Evolutionary conservation across 2,329 filamentous ascomycete species (phyloP).

Genomic region (Amylocarpus encephaloides): DNA sequence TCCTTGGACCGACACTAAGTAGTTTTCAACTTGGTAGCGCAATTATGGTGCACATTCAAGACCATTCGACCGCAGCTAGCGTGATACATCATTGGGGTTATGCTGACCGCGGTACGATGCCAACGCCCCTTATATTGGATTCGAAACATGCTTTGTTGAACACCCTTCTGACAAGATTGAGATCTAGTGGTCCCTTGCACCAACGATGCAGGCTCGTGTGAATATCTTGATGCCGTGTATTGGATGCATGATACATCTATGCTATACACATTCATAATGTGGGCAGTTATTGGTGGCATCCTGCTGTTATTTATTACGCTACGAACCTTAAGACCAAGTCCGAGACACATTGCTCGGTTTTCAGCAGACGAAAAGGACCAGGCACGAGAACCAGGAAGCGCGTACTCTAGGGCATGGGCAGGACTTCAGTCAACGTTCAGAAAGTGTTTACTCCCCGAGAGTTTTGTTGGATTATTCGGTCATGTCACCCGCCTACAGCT

Average conservation of each 20-base stretch:
- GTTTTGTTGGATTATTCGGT: conserved; percentile 53
- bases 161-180: too few relatives aligned
- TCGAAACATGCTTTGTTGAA: too few relatives aligned
- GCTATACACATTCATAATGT: conserved; percentile 50
- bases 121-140: too few relatives aligned
- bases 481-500: conserved; percentile 64
- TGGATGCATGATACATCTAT: conserved; percentile 47
- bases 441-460: conserved; percentile 54
- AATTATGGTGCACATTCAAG: too few relatives aligned
- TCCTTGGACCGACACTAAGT: too few relatives aligned
- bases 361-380: conserved; percentile 22
- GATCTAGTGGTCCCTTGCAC: conserved; percentile 45
- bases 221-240: conserved; percentile 51
- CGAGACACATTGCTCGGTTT: conserved; percentile 21
- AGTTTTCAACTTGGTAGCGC: too few relatives aligned
- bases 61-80: too few relatives aligned
- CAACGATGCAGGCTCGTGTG: conserved; percentile 51
- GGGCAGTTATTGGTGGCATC: conserved; percentile 45
- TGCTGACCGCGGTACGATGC: too few relatives aligned
- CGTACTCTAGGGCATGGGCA: conserved; percentile 22
- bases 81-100: too few relatives aligned
- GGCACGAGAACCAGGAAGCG: conserved; percentile 11
- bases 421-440: conserved; percentile 10
- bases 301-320: conserved; percentile 37
- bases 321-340: conserved; percentile 27